phyloP scores from a whole-genome alignment of 192 early-diverging fungal species.

The Coemansia sp. region DNA sequence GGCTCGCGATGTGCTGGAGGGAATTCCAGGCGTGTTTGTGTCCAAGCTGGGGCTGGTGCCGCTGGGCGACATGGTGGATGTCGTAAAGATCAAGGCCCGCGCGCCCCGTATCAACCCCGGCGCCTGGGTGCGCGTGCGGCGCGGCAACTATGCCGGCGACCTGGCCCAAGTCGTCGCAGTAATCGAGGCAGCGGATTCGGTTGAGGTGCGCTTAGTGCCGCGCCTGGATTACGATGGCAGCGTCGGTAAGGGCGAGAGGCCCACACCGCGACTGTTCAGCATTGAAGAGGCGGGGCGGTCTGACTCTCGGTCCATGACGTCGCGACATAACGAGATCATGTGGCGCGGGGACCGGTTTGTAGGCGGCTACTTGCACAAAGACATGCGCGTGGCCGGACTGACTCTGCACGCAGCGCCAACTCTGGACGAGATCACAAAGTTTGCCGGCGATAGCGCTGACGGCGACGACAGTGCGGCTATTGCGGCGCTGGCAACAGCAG shows the following conservation, averaged over 20 bases:
- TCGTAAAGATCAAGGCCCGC: conserved; percentile 74
- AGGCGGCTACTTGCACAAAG: conserved; percentile 85
- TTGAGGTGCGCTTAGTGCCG: conserved; percentile 74
- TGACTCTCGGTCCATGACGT: conserved; percentile 63
- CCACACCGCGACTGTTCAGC: conserved; percentile 77
- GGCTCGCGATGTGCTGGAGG: conserved; percentile 77
- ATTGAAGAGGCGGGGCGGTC: conserved; percentile 45
- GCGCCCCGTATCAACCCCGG: conserved; percentile 60
- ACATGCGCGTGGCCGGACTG: conserved; percentile 69
- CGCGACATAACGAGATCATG: conserved; percentile 63
- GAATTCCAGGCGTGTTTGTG: conserved; percentile 75
- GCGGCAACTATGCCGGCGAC: conserved; percentile 93
- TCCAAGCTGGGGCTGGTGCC: conserved; percentile 79
- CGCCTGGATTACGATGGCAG: conserved; percentile 64
- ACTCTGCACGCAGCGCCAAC: conserved; percentile 77
- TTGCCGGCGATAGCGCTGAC: conserved; percentile 66
- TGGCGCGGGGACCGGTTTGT: conserved; percentile 65
- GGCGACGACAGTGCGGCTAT: conserved; percentile 68
- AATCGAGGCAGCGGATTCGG: conserved; percentile 66
- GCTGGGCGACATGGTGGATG: conserved; percentile 89
- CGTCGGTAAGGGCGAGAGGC: conserved; percentile 52
- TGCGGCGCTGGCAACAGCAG: conserved; percentile 60
- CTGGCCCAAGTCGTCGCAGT: conserved; percentile 79
- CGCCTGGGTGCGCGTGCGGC: conserved; percentile 87
- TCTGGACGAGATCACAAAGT: conserved; percentile 89